phyloP scores from a whole-genome alignment of 208 protist genomes.

The Porcisia hertigi region DNA sequence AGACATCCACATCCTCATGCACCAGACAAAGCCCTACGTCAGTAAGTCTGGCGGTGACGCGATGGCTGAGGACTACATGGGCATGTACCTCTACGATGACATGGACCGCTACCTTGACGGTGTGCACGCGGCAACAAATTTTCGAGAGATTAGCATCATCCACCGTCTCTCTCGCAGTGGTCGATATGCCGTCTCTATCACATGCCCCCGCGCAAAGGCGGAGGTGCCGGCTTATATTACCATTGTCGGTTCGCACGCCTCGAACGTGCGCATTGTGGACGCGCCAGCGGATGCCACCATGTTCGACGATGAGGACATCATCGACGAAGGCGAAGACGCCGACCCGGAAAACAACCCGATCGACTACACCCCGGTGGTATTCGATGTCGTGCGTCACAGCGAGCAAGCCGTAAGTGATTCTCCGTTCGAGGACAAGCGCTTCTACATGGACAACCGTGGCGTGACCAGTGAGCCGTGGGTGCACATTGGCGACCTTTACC shows the following conservation, averaged over 20 bases:
- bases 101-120: constrained; percentile 54
- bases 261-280: constrained; percentile 67
- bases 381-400: constrained; percentile 1
- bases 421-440: constrained; percentile 56
- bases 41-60: constrained; percentile 52
- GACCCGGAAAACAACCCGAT: constrained; percentile 35
- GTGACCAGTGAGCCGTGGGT: constrained; percentile 53
- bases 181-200: constrained; percentile 69
- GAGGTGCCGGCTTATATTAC: constrained; percentile 54
- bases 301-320: constrained; percentile 78
- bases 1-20: constrained; percentile 71
- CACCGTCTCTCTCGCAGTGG: constrained; percentile 53
- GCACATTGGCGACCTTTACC: constrained; percentile 74
- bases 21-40: constrained; percentile 60
- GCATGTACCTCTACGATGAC: constrained; percentile 85
- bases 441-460: constrained; percentile 50
- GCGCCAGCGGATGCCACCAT: constrained; percentile 59
- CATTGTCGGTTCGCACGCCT: constrained; percentile 36
- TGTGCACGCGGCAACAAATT: constrained; percentile 80
- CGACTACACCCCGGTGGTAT: constrained; percentile 55
- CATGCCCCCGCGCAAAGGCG: constrained; percentile 65
- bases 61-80: constrained; percentile 80
- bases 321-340: constrained; percentile 67
- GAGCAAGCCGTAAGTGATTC: constrained; percentile 49
- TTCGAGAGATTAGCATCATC: constrained; percentile 78